Evolutionary conservation across 495 filamentous ascomycete species (phyloP).

Genomic region (Hypoxylon subgilvum): DNA sequence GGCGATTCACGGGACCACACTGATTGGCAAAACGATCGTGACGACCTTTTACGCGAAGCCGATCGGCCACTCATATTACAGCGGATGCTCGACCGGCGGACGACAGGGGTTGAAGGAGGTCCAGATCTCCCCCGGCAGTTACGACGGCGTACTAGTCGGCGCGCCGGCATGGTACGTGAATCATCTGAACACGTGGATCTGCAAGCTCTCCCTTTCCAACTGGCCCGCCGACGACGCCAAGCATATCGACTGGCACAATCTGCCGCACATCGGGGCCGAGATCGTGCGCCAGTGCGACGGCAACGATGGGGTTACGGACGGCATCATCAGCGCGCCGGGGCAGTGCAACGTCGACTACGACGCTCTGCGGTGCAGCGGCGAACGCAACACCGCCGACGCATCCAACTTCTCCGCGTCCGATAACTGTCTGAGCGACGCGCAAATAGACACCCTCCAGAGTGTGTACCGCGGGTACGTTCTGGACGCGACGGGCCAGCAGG

Average conservation of each 20-base stretch:
- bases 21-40: constrained; percentile 44
- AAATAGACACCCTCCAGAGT: constrained; percentile 60
- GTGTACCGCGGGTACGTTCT: constrained; percentile 62
- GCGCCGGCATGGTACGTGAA: constrained; percentile 61
- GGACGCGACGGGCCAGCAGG: constrained; percentile 52
- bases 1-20: constrained; percentile 57
- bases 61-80: constrained; percentile 59
- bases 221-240: constrained; percentile 51
- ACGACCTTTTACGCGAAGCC: constrained; percentile 49
- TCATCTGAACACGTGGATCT: constrained; percentile 57
- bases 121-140: constrained; percentile 60
- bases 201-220: constrained; percentile 48
- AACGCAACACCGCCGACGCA: constrained; percentile 29
- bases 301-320: constrained; percentile 67
- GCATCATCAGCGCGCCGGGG: constrained; percentile 67
- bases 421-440: constrained; percentile 61
- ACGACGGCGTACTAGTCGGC: constrained; percentile 73
- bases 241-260: constrained; percentile 59
- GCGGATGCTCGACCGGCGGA: constrained; percentile 65
- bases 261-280: constrained; percentile 61
- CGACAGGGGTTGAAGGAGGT: constrained; percentile 62
- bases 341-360: constrained; percentile 63
- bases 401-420: constrained; percentile 36
- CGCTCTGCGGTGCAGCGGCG: constrained; percentile 56
- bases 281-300: constrained; percentile 69